A percentile compares a stretch with the other conserved stretches of the same genome.
These are phyloP conservation scores for Aspergillus caelatus DNA, from an alignment of 2,329 filamentous ascomycete genomes.

Conservation along the genomic window DNA sequence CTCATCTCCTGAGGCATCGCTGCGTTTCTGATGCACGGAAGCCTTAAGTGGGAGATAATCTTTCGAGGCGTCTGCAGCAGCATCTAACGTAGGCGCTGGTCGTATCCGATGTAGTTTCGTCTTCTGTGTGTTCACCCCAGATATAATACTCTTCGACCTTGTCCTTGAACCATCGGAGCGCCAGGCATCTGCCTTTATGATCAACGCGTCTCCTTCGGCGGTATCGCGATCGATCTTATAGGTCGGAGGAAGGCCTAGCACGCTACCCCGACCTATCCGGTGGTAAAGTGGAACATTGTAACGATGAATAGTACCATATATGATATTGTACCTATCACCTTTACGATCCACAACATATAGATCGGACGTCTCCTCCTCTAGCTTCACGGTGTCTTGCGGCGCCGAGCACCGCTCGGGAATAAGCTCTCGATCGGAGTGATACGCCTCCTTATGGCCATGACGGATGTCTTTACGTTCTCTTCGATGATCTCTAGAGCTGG, in stretches of 20 bases:
- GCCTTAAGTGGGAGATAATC: conserved; percentile 38
- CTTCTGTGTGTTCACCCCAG: conserved; percentile 26
- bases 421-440: conserved; percentile 13
- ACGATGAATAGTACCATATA: conserved; percentile 73
- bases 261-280: conserved; percentile 67
- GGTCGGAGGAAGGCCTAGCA: conserved; percentile 67
- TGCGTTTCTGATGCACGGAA: conserved; percentile 42
- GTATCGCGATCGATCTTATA: conserved; percentile 69
- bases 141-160: conserved; percentile 47
- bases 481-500: conserved; percentile 24
- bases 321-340: conserved; percentile 75
- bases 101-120: conserved; percentile 30
- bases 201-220: conserved; percentile 41
- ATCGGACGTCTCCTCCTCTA: conserved; percentile 25
- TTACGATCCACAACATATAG: conserved; percentile 69
- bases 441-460: conserved; percentile 15
- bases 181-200: conserved; percentile 36
- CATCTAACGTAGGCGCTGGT: conserved; percentile 19
- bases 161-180: conserved; percentile 48
- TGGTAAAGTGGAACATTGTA: conserved; percentile 72
- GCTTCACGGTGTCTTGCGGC: conserved; percentile 18
- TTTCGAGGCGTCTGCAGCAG: conserved; percentile 24
- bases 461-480: conserved; percentile 18
- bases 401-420: conserved; percentile 6
- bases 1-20: conserved; percentile 30